Evolutionary conservation across 257 asterid species (phyloP).

Genomic region (Nicotiana attenuata): DNA sequence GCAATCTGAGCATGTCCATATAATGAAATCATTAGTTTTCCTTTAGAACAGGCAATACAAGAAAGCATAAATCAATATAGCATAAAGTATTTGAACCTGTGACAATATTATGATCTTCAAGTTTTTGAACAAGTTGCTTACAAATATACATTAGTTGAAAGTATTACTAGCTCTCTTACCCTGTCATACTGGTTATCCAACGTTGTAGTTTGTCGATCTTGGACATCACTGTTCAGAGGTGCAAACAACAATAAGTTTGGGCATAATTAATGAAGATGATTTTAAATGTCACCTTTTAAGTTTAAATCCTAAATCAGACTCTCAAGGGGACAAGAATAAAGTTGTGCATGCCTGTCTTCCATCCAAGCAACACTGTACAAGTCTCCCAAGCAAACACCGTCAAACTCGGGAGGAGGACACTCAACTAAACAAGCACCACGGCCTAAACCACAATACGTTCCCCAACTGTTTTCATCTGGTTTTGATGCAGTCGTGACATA

Average conservation of each 20-base stretch:
- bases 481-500: slow-evolving; percentile 96
- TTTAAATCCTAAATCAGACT: neutral
- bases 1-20: slow-evolving; percentile 40
- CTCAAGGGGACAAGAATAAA: neutral
- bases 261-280: neutral
- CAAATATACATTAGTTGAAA: neutral
- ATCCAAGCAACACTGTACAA: slow-evolving; percentile 94
- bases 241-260: neutral
- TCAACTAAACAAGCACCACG: slow-evolving; percentile 57
- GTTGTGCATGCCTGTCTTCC: slow-evolving; percentile 71
- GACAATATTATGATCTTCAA: slow-evolving; percentile 39
- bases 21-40: slow-evolving; percentile 4
- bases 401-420: slow-evolving; percentile 3
- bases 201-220: neutral
- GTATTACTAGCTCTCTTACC: neutral
- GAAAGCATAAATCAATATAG: neutral
- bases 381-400: slow-evolving; percentile 45
- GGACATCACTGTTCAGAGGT: neutral
- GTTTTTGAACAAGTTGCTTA: neutral
- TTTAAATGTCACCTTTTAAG: no score
- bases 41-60: slow-evolving; percentile 13
- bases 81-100: neutral
- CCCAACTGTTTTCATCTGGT: slow-evolving; percentile 93
- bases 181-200: neutral
- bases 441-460: slow-evolving; percentile 91